Evolutionary conservation across 495 filamentous ascomycete genomes (phyloP).

Genomic region (Cercophora sp.): DNA sequence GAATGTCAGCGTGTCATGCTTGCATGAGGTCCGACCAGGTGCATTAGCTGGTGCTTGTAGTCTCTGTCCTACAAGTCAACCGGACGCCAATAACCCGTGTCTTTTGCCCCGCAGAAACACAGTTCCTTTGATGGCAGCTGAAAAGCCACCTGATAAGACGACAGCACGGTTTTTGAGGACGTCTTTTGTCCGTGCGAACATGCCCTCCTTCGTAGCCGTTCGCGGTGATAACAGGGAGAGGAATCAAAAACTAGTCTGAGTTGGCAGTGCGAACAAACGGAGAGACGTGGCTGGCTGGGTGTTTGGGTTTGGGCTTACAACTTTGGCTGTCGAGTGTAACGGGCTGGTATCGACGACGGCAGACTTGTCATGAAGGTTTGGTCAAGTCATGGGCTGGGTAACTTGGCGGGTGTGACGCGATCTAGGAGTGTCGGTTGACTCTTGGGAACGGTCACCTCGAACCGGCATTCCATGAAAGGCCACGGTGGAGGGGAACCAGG

Average conservation of each 20-base stretch:
- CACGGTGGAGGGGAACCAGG: slow-evolving; percentile 12
- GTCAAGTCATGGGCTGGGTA: slow-evolving; percentile 15
- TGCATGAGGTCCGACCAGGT: slow-evolving; percentile 56
- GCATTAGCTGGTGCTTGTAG: slow-evolving; percentile 69
- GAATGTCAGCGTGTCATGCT: slow-evolving; percentile 35
- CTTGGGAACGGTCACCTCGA: slow-evolving; percentile 16
- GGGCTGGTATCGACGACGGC: slow-evolving; percentile 36
- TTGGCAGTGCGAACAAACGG: slow-evolving; percentile 73
- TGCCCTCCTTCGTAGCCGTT: slow-evolving; percentile 50
- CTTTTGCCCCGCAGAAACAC: slow-evolving; percentile 27
- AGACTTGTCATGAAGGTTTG: slow-evolving; percentile 9
- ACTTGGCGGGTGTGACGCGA: slow-evolving; percentile 11
- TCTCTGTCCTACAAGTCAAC: slow-evolving; percentile 44
- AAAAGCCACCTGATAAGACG: slow-evolving; percentile 43
- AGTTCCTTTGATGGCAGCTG: slow-evolving; percentile 34
- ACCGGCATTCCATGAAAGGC: slow-evolving; percentile 16
- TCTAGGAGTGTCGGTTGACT: slow-evolving; percentile 12
- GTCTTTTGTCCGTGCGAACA: slow-evolving; percentile 68
- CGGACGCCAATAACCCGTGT: slow-evolving; percentile 57
- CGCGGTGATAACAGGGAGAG: slow-evolving; percentile 48
- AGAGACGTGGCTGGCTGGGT: slow-evolving; percentile 48
- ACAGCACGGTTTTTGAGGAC: slow-evolving; percentile 76
- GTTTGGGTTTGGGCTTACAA: slow-evolving; percentile 33
- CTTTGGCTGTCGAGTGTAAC: slow-evolving; percentile 36
- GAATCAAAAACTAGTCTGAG: slow-evolving; percentile 86